These are phyloP conservation scores for Adansonia madagascariensis DNA, from an alignment of 441 rosid species.

Conservation along the genomic window DNA sequence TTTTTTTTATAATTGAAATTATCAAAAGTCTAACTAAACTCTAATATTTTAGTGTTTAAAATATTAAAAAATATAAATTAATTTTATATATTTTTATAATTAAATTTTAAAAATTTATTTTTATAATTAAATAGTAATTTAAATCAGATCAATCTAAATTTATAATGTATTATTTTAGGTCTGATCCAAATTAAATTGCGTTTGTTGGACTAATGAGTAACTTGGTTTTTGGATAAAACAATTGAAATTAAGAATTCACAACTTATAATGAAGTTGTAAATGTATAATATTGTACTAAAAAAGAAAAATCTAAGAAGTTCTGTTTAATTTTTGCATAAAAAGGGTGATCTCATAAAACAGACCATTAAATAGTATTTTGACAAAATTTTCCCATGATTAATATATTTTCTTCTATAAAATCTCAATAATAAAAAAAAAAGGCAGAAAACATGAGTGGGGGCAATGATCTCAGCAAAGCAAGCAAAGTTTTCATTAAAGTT, in stretches of 20 bases:
- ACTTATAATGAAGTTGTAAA: neutral
- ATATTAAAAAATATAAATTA: no score
- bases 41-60: no score
- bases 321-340: neutral
- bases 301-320: neutral
- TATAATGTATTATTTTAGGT: no score
- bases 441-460: neutral
- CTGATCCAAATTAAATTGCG: no score
- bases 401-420: neutral
- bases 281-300: neutral
- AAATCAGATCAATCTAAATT: no score
- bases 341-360: neutral
- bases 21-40: no score
- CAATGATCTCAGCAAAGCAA: slow-evolving; percentile 14
- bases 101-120: no score
- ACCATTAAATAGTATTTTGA: neutral
- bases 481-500: neutral
- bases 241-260: neutral
- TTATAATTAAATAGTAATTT: no score
- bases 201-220: neutral
- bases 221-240: neutral
- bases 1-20: neutral
- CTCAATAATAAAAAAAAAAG: neutral
- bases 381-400: neutral
- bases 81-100: no score